phyloP scores from a whole-genome alignment of 2,329 filamentous ascomycete species.

The Beauveria scarabaeidicola region DNA sequence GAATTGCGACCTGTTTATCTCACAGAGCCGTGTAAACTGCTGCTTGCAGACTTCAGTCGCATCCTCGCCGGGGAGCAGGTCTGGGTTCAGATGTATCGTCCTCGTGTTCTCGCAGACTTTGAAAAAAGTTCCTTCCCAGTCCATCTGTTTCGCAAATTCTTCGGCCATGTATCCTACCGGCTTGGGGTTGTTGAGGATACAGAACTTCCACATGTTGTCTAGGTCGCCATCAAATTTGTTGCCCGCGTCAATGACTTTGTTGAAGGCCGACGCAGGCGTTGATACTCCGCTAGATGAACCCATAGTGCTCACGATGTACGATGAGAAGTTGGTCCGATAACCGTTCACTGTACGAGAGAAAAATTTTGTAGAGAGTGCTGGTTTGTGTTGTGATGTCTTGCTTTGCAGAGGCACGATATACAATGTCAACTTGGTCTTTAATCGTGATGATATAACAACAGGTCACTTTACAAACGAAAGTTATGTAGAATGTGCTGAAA shows the following conservation, averaged over 20 bases:
- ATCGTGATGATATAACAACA: too few relatives aligned
- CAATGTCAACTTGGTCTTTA: too few relatives aligned
- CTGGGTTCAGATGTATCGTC: conserved; percentile 17
- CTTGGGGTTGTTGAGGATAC: conserved; percentile 14
- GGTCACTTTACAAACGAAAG: too few relatives aligned
- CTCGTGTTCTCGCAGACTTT: conserved; percentile 10
- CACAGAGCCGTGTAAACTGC: conserved; percentile 19
- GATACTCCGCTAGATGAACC: background rate
- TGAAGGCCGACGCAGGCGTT: conserved; percentile 10
- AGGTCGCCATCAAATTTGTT: conserved; percentile 20
- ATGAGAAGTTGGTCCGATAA: background rate
- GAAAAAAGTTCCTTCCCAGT: conserved; percentile 16
- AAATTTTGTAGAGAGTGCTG: background rate
- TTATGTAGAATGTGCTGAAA: too few relatives aligned
- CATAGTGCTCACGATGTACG: background rate
- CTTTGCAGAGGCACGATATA: too few relatives aligned
- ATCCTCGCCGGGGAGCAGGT: conserved; percentile 10
- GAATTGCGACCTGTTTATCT: conserved; percentile 19
- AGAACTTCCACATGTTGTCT: conserved; percentile 18
- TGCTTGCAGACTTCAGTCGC: conserved; percentile 13
- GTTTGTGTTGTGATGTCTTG: background rate
- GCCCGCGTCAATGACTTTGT: conserved; percentile 17
- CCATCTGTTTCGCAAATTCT: conserved; percentile 15
- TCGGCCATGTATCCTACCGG: conserved; percentile 21
- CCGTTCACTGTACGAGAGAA: background rate